phyloP scores from a whole-genome alignment of 140 eudicot species.

The Oenanthe javanica region DNA sequence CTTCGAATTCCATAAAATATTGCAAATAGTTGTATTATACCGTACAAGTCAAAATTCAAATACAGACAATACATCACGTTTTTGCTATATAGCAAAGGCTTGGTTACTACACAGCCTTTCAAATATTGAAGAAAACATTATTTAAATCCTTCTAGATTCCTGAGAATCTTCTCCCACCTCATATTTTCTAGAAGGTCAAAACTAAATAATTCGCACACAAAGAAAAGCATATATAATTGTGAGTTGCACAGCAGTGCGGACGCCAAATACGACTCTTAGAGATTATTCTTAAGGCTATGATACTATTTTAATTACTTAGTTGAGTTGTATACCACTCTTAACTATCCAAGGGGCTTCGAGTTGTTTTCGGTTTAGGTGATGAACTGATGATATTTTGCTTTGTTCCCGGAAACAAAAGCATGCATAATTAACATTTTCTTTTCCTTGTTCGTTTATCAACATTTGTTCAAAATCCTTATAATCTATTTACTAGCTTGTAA shows the following conservation, averaged over 20 bases:
- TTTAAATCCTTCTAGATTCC: background rate
- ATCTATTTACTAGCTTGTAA: too few relatives aligned
- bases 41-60: constrained; percentile 3
- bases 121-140: background rate
- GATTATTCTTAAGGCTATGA: background rate
- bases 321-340: background rate
- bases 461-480: too few relatives aligned
- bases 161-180: background rate
- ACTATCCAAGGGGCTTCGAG: background rate
- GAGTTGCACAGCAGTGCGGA: background rate
- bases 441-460: background rate
- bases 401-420: background rate
- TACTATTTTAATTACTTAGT: background rate
- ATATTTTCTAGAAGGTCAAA: background rate
- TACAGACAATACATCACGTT: background rate
- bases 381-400: background rate
- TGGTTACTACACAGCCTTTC: background rate
- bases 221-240: background rate
- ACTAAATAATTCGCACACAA: background rate
- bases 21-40: background rate
- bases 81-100: background rate
- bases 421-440: background rate
- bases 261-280: background rate
- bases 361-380: background rate
- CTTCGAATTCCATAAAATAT: background rate